Base-by-base conservation (phyloP, 129 eudicot genomes). In the Kitagawia praeruptora region DNA sequence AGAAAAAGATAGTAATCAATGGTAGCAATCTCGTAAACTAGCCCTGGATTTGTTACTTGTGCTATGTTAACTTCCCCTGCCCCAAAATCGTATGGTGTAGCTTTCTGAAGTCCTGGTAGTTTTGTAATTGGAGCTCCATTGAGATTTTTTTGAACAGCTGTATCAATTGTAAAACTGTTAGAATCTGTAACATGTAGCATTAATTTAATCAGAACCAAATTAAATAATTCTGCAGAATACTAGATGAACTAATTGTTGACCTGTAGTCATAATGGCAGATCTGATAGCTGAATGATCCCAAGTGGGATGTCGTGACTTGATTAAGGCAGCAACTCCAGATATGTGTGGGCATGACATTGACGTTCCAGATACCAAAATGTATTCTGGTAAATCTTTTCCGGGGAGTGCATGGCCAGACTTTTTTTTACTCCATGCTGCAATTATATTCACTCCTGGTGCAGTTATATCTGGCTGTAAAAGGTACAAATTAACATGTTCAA, bases 271-370 rank as follows among this genome's bases (percentile, higher is more conserved):
- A 78, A 91, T 85, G 63, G 98, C 96, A 49, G 97, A 93, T 82
- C 77, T 87, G 51, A 93, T 85, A 8, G 92, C 92, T 0, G 96
- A 86, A n/a, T 93, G 96, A 72, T 82, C 81, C 93, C 96, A 93
- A 13, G 79, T 74, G 42, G 96, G 96, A 76, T 93, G 64, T 40
- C 73, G 83, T 42, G 95, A 83, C 80, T 93, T 89, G 49, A 91
- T 81, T 56, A 81, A 75, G 63, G 93, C 97, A 37, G 85, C 93
- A 5, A 93, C 67, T 47, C 93, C 97, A 4, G 98, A 85, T 64
- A 93, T 93, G 34, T 91, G 96, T 6, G 97, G 97, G 80, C 98
- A 89, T 15, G 98, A 78, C 98, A 93, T 93, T 5, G 97, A 93
- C 49, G 97, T 91, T 77, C 96, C 98, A 0, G 97, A 93, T 61